Conservation (phyloP, 495 filamentous ascomycete species). For the Paragyromitra xinjiangensis region DNA sequence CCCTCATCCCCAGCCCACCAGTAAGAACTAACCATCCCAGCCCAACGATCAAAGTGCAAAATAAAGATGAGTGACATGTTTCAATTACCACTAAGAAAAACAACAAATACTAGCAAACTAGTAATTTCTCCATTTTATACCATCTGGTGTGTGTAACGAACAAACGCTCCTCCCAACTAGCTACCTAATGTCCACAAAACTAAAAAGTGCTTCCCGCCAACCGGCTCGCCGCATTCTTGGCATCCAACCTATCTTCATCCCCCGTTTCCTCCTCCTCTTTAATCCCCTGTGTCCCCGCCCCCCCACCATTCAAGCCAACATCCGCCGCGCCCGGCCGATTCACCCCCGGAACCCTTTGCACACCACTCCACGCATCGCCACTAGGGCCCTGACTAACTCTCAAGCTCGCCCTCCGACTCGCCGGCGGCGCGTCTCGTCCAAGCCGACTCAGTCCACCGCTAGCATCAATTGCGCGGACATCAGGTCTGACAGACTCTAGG, state of each 20-base stretch:
- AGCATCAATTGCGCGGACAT: constrained; percentile 90
- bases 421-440: constrained; percentile 85
- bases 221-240: constrained; percentile 90
- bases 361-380: constrained; percentile 96
- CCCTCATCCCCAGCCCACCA: too few relatives aligned
- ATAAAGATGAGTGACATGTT: neutral
- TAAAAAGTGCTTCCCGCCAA: constrained; percentile 93
- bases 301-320: constrained; percentile 59
- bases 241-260: constrained; percentile 93
- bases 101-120: neutral
- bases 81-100: neutral
- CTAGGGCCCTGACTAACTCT: constrained; percentile 90
- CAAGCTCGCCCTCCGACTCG: constrained; percentile 75
- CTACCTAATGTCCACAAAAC: neutral
- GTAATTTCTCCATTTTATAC: neutral
- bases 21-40: too few relatives aligned
- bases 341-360: constrained; percentile 78
- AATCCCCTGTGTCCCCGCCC: constrained; percentile 60
- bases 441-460: constrained; percentile 87
- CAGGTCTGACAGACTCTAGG: constrained; percentile 87
- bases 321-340: constrained; percentile 67
- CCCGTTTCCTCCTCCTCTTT: constrained; percentile 73
- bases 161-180: neutral
- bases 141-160: neutral
- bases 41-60: too few relatives aligned